Conservation (phyloP, 2,329 filamentous ascomycete species). For the Graphilbum ipis-grandicollis region DNA sequence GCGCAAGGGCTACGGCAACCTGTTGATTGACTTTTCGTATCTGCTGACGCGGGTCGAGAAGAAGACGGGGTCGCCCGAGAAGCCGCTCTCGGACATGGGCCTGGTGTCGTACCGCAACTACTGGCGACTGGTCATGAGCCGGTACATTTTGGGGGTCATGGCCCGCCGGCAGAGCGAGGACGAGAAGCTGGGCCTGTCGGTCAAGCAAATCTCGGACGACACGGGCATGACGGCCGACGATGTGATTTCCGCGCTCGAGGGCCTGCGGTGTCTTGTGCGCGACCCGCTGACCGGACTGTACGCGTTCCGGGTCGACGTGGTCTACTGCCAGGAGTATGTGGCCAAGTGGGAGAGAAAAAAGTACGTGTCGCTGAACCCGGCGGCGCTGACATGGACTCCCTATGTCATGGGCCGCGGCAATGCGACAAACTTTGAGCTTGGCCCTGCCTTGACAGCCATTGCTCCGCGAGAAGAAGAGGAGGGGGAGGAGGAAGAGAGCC, state of each 20-base stretch:
- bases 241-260: constrained; percentile 85
- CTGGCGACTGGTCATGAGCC: constrained; percentile 80
- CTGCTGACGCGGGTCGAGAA: constrained; percentile 82
- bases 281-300: constrained; percentile 82
- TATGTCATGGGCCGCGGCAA: constrained; percentile 89
- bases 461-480: constrained; percentile 61
- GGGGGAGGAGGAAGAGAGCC: constrained; percentile 8
- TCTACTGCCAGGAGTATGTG: constrained; percentile 76
- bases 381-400: constrained; percentile 80
- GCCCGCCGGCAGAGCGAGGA: constrained; percentile 17
- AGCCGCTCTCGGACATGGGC: constrained; percentile 94
- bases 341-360: constrained; percentile 77
- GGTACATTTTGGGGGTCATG: constrained; percentile 52
- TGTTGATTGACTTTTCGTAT: constrained; percentile 97
- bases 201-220: constrained; percentile 60
- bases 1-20: constrained; percentile 88
- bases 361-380: constrained; percentile 69
- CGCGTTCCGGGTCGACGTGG: constrained; percentile 70
- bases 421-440: constrained; percentile 66
- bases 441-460: constrained; percentile 66
- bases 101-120: constrained; percentile 95
- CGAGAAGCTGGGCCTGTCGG: constrained; percentile 34
- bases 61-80: constrained; percentile 91
- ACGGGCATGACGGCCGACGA: constrained; percentile 95
- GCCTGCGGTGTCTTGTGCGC: constrained; percentile 70